phyloP scores from a whole-genome alignment of 2,329 filamentous ascomycete species.

The Aspergillus flavus region DNA sequence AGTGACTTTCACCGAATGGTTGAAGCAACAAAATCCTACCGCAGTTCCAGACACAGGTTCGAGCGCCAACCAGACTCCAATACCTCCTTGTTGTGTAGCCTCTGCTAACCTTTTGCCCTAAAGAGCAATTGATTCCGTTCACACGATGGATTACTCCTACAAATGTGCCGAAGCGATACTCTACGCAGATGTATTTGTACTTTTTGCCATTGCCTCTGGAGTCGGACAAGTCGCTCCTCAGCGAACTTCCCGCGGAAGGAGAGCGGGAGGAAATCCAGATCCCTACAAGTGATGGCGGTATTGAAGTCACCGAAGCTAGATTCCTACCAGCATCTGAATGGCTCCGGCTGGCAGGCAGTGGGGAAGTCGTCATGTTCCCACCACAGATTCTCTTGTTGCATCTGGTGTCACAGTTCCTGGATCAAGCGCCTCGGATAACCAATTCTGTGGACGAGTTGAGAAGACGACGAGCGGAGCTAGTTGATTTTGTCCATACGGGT shows the following conservation, averaged over 20 bases:
- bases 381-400: constrained; percentile 72
- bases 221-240: constrained; percentile 31
- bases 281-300: constrained; percentile 70
- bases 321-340: constrained; percentile 74
- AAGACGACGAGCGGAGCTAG: constrained; percentile 47
- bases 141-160: constrained; percentile 88
- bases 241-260: constrained; percentile 42
- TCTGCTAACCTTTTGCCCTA: neutral
- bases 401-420: constrained; percentile 54
- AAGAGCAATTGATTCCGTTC: constrained; percentile 73
- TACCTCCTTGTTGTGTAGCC: neutral
- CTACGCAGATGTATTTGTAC: constrained; percentile 96
- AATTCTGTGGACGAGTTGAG: constrained; percentile 32
- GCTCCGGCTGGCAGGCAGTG: constrained; percentile 64
- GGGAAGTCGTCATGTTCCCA: constrained; percentile 82
- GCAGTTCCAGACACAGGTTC: constrained; percentile 61
- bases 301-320: constrained; percentile 72
- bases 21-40: constrained; percentile 42
- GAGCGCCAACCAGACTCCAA: neutral
- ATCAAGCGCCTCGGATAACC: constrained; percentile 33
- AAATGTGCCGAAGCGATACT: constrained; percentile 74
- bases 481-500: constrained; percentile 52
- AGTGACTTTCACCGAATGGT: constrained; percentile 68
- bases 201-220: constrained; percentile 67
- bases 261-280: constrained; percentile 63